Evolutionary conservation across 306 rosid genomes (phyloP).

Genomic region (Pterocarpus macrocarpus): DNA sequence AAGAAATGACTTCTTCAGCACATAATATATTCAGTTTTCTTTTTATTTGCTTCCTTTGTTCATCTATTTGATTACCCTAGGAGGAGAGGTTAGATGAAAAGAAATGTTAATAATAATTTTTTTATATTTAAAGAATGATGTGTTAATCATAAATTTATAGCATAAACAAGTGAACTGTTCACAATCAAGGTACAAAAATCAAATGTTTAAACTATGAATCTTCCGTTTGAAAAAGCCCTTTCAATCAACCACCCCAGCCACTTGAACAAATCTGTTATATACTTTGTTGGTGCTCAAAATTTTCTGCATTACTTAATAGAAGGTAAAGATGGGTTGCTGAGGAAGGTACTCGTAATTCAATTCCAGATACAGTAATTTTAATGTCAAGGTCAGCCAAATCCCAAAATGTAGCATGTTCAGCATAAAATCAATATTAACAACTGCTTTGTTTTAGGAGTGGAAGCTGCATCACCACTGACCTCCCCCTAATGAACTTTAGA

Average conservation of each 20-base stretch:
- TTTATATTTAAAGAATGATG: not conserved
- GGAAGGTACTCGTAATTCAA: not conserved
- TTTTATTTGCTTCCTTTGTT: not conserved
- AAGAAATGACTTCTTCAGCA: constrained; percentile 49
- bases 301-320: constrained; percentile 16
- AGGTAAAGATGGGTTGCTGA: constrained; percentile 15
- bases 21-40: constrained; percentile 7
- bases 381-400: not conserved
- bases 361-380: not conserved
- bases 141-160: not conserved
- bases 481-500: constrained; percentile 16
- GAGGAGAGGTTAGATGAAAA: not conserved
- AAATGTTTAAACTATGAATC: not conserved
- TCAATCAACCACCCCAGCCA: constrained; percentile 11
- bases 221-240: constrained; percentile 8
- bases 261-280: constrained; percentile 24
- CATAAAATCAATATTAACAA: constrained; percentile 10
- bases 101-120: not conserved
- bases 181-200: constrained; percentile 20
- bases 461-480: constrained; percentile 12
- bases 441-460: constrained; percentile 13
- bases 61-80: not conserved
- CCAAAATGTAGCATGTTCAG: not conserved
- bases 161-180: constrained; percentile 23
- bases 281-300: constrained; percentile 11